Percentiles rank a stretch among this genome's conserved stretches.
Evolutionary conservation across 2,329 filamentous ascomycete species (phyloP).

Genomic region (Trichoderma sp.): DNA sequence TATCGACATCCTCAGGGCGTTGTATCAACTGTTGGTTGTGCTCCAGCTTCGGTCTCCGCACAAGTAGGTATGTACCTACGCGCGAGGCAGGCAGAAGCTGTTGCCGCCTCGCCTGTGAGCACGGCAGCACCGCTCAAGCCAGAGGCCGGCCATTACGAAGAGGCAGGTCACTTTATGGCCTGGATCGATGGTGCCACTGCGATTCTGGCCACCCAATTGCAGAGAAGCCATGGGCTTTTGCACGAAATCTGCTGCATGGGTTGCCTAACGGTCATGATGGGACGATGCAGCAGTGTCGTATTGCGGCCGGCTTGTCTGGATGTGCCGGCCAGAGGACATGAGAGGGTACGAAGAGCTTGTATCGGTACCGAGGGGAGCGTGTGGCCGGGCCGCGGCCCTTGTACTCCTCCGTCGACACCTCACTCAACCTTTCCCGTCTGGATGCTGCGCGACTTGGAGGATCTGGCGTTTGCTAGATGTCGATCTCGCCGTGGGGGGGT

Average conservation of each 20-base stretch:
- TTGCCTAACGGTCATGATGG: slow-evolving; percentile 21
- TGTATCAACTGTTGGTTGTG: background rate
- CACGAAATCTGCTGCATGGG: slow-evolving; percentile 23
- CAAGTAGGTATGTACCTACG: background rate
- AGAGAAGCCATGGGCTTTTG: slow-evolving; percentile 17
- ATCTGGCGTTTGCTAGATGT: slow-evolving; percentile 25
- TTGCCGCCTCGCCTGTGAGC: slow-evolving; percentile 21
- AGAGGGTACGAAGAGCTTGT: background rate
- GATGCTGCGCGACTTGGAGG: slow-evolving; percentile 19
- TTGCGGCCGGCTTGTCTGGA: slow-evolving; percentile 5
- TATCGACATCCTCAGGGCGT: no score
- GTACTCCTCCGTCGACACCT: no score
- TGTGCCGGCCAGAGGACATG: no score
- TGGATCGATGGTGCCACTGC: slow-evolving; percentile 25
- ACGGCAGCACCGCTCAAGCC: slow-evolving; percentile 21
- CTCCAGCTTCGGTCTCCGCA: background rate
- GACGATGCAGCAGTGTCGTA: slow-evolving; percentile 26
- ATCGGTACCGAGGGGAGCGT: background rate
- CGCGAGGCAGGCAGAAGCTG: background rate
- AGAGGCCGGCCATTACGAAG: slow-evolving; percentile 22
- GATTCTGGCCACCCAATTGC: slow-evolving; percentile 17
- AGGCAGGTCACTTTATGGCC: slow-evolving; percentile 17
- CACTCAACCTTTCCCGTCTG: slow-evolving; percentile 6
- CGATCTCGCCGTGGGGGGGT: slow-evolving; percentile 18
- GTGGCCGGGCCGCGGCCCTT: no score